A percentile compares a stretch with the other conserved stretches of the same genome.
phyloP scores from a whole-genome alignment of 352 stramenopile genomes.

The Globisporangium viniferum region DNA sequence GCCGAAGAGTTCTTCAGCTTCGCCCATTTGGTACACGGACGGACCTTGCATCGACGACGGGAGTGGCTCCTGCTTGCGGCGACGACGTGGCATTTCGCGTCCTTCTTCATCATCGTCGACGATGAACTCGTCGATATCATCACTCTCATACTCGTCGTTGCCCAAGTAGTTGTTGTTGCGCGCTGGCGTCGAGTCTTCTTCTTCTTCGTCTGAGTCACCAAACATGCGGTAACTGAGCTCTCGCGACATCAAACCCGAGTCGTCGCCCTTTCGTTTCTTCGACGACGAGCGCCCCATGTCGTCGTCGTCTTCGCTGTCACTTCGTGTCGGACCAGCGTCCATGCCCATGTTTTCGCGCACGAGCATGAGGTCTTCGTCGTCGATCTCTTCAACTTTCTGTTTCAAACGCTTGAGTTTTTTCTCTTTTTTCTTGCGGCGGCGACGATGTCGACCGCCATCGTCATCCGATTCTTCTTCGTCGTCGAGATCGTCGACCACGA shows the following conservation, averaged over 20 bases:
- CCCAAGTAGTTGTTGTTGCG: conserved; percentile 80
- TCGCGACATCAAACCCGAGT: conserved; percentile 82
- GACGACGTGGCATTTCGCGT: conserved; percentile 65
- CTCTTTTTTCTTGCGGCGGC: conserved; percentile 80
- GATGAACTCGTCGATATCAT: conserved; percentile 90
- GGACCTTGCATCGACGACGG: conserved; percentile 79
- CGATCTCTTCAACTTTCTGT: conserved; percentile 85
- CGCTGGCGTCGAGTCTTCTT: conserved; percentile 69
- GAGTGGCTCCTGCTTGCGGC: conserved; percentile 70
- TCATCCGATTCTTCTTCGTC: conserved; percentile 75
- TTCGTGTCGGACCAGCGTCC: conserved; percentile 66
- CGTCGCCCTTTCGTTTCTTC: conserved; percentile 67
- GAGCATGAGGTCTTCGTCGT: conserved; percentile 86
- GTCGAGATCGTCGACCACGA: conserved; percentile 82
- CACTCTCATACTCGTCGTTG: conserved; percentile 87
- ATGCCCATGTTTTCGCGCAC: conserved; percentile 89
- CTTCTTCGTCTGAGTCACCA: conserved; percentile 85
- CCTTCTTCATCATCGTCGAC: conserved; percentile 89
- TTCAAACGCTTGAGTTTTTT: conserved; percentile 87
- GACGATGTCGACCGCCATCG: conserved; percentile 67
- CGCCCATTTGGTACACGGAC: conserved; percentile 88
- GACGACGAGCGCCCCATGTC: conserved; percentile 64
- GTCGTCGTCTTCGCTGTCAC: conserved; percentile 76
- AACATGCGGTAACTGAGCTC: conserved; percentile 89
- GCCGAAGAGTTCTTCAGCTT: conserved; percentile 88